Evolutionary conservation across 179 eudicot species (phyloP).

Genomic region (Amaranthus tricolor): DNA sequence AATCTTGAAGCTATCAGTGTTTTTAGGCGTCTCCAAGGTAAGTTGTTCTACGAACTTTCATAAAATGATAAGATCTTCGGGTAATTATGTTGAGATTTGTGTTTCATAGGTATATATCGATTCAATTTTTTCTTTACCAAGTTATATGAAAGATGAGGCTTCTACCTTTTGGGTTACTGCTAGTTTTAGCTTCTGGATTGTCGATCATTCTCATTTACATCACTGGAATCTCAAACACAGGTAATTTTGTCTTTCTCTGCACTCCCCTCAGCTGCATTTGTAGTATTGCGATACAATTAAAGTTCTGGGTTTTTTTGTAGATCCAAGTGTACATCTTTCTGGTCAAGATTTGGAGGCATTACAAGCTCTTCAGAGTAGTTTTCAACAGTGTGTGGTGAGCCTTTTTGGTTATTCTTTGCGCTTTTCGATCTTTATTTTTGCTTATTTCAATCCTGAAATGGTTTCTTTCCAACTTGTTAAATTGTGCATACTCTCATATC

Average conservation of each 20-base stretch:
- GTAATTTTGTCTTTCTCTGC: conserved; percentile 25
- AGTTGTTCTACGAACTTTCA: too few species aligned
- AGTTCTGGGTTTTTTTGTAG: conserved; percentile 28
- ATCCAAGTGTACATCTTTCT: conserved; percentile 42
- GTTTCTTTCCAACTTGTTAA: background rate
- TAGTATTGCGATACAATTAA: background rate
- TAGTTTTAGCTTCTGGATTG: conserved; percentile 68
- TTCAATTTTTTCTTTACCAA: too few species aligned
- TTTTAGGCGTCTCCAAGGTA: too few species aligned
- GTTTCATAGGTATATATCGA: too few species aligned
- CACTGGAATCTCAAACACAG: conserved; percentile 47
- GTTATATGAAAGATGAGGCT: conserved; percentile 53
- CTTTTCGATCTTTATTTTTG: background rate
- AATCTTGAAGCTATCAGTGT: too few species aligned
- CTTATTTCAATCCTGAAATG: background rate
- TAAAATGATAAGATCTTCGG: too few species aligned
- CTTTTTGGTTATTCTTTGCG: background rate
- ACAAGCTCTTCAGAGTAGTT: conserved; percentile 50
- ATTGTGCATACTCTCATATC: too few species aligned
- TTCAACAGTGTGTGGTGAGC: conserved; percentile 84
- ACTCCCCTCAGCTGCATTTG: background rate
- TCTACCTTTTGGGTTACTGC: conserved; percentile 58
- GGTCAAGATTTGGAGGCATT: conserved; percentile 70
- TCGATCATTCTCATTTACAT: conserved; percentile 67
- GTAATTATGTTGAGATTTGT: too few species aligned